Evolutionary conservation across 306 rosid genomes (phyloP).

Genomic region (Canavalia ensiformis): DNA sequence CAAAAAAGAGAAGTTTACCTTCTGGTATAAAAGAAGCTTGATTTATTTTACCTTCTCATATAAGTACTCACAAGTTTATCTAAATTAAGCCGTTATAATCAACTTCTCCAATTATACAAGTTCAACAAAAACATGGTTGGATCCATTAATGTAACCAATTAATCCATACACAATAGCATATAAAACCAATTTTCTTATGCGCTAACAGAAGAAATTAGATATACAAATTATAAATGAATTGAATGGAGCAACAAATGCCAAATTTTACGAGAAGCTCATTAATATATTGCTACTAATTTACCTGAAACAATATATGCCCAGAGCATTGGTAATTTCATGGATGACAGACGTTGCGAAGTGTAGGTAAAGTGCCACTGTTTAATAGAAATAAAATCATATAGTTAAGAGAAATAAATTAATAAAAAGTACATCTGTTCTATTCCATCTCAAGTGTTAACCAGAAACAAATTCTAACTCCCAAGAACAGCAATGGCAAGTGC

Average conservation of each 20-base stretch:
- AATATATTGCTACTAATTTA: constrained; percentile 50
- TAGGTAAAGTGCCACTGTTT: constrained; percentile 79
- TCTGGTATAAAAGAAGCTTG: no score
- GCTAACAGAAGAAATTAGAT: constrained; percentile 11
- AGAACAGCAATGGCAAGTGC: constrained; percentile 16
- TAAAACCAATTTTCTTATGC: constrained; percentile 22
- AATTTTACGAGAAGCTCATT: not conserved
- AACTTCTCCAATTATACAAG: not conserved
- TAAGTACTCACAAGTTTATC: no score
- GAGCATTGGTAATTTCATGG: constrained; percentile 81
- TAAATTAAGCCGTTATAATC: not conserved
- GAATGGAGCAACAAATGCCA: constrained; percentile 30
- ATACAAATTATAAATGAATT: constrained; percentile 8
- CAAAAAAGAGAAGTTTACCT: no score
- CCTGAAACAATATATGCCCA: constrained; percentile 98
- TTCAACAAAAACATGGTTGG: not conserved
- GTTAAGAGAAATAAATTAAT: constrained; percentile 1
- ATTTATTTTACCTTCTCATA: no score
- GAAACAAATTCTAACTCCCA: constrained; percentile 12
- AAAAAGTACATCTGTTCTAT: not conserved
- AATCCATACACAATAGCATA: constrained; percentile 15
- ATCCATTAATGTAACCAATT: constrained; percentile 7
- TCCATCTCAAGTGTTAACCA: constrained; percentile 26
- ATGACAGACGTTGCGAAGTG: constrained; percentile 83
- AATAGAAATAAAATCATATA: constrained; percentile 42